Percentiles rank a stretch among this genome's conserved stretches.
phyloP scores from a whole-genome alignment of 768 basidiomycete species.

The Mycena vulgaris region DNA sequence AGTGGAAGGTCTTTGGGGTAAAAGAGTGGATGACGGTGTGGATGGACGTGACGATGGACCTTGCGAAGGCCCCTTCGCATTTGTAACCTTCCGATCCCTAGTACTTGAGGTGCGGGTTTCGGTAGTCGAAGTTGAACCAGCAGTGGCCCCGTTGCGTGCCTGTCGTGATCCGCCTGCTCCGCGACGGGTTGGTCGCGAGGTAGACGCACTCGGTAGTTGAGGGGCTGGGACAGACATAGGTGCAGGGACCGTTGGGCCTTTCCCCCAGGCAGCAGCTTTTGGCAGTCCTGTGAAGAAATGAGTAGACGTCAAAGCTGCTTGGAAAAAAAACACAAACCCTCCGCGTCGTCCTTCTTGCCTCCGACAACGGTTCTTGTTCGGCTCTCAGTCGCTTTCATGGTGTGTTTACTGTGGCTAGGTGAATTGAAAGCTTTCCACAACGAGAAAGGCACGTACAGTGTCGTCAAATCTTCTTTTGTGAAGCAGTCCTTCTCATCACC shows the following conservation, averaged over 20 bases:
- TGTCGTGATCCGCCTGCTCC: constrained; percentile 61
- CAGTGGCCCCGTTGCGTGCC: constrained; percentile 55
- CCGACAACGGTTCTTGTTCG: constrained; percentile 64
- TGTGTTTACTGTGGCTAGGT: constrained; percentile 79
- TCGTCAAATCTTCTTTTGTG: constrained; percentile 95
- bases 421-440: constrained; percentile 27
- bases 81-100: constrained; percentile 49
- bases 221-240: constrained; percentile 38
- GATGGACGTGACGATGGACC: constrained; percentile 75
- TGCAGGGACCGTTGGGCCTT: constrained; percentile 47
- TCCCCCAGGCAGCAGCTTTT: constrained; percentile 77
- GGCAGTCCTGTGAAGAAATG: constrained; percentile 66
- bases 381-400: constrained; percentile 90
- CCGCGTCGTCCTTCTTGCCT: constrained; percentile 74
- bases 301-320: constrained; percentile 32
- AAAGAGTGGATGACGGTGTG: constrained; percentile 60
- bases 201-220: constrained; percentile 42
- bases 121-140: constrained; percentile 37
- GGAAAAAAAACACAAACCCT: constrained; percentile 48
- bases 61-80: constrained; percentile 62
- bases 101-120: constrained; percentile 53
- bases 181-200: constrained; percentile 61
- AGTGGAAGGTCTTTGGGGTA: constrained; percentile 60
- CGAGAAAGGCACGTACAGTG: constrained; percentile 69
- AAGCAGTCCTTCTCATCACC: constrained; percentile 99